Evolutionary conservation across 768 basidiomycete species (phyloP), one percentile per base, ranked within the genome.

Genomic region (Rubroboletus satanas): DNA sequence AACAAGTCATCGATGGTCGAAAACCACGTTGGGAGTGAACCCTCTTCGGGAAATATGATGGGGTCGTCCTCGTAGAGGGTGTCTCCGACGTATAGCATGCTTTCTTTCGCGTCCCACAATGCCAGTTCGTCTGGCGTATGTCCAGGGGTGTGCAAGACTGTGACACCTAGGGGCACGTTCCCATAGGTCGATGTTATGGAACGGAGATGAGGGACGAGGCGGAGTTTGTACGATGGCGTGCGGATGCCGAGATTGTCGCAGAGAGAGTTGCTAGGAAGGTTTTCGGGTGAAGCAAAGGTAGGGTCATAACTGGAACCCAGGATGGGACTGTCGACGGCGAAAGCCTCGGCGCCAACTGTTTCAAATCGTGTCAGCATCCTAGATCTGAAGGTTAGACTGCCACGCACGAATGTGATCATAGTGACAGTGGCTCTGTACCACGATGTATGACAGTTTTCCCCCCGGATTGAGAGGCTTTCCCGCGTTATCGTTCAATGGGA

Each of bases 71-170:
- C 82, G 57, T 84, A 83, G 41, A 82, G 66, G 43, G 79, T 76
- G 56, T 83, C 83, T 3, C 83, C 83, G 11, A 81, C 79, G 46
- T 81, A 83, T 1, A 82, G 67, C 80, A 82, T 79, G 56, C 65
- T 68, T 49, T 83, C 82, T 7, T 56, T 63, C 12, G 64, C 67
- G 51, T 83, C 79, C 69, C 79, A 83, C 4, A 82, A 57, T 0
- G 80, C 81, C n/a, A 82, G 65, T 59, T 81, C 77, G 66, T 83
- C 83, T 2, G 82, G 82, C 0, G 78, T 83, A 54, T 84, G 83
- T 28, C 82, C 81, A 0, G 82, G 81, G 0, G 80, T 82, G 56
- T 83, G 82, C 51, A 83, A 69, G 52, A 82, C 68, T 3, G 56
- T 71, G 26, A 83, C 57, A 1, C 74, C 75, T 0, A 78, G 65